Percentiles rank a stretch among this genome's conserved stretches.
phyloP scores from a whole-genome alignment of 306 rosid species.

The Rosa persica region DNA sequence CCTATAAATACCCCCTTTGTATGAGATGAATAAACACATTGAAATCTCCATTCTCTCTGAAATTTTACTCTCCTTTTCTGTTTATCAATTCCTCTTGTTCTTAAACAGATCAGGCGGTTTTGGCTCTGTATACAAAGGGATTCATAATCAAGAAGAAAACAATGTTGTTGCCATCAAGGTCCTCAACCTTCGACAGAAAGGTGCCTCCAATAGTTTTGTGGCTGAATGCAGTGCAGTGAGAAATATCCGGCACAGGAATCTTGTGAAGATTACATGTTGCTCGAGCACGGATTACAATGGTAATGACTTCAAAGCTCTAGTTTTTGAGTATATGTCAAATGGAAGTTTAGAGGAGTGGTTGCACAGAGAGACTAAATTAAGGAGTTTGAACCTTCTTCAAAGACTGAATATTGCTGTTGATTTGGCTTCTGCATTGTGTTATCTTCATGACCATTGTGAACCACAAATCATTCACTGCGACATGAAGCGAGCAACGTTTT shows the following conservation, averaged over 20 bases:
- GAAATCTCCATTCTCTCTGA: too few relatives aligned
- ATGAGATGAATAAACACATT: too few relatives aligned
- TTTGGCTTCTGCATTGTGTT: not conserved
- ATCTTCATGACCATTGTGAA: not conserved
- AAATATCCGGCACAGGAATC: slow-evolving; percentile 41
- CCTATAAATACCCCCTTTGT: too few relatives aligned
- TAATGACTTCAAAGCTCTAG: slow-evolving; percentile 40
- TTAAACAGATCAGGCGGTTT: slow-evolving; percentile 44
- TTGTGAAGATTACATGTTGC: slow-evolving; percentile 45
- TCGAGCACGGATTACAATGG: slow-evolving; percentile 31
- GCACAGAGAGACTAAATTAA: slow-evolving; percentile 1
- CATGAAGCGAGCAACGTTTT: not conserved
- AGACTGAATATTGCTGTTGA: not conserved
- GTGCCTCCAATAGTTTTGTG: slow-evolving; percentile 44
- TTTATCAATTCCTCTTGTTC: too few relatives aligned
- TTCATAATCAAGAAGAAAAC: slow-evolving; percentile 20
- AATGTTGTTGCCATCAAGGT: slow-evolving; percentile 38
- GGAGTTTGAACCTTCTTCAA: slow-evolving; percentile 6
- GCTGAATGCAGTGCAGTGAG: slow-evolving; percentile 40
- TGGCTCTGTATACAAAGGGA: slow-evolving; percentile 38
- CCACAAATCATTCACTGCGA: not conserved
- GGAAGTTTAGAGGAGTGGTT: slow-evolving; percentile 44
- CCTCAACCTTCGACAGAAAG: slow-evolving; percentile 37
- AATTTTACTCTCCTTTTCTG: too few relatives aligned
- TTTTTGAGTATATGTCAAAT: slow-evolving; percentile 40